Percentiles rank a stretch among this genome's conserved stretches.
Conservation (phyloP, 1,284 basidiomycete species). For the Ustilago xerochloae region DNA sequence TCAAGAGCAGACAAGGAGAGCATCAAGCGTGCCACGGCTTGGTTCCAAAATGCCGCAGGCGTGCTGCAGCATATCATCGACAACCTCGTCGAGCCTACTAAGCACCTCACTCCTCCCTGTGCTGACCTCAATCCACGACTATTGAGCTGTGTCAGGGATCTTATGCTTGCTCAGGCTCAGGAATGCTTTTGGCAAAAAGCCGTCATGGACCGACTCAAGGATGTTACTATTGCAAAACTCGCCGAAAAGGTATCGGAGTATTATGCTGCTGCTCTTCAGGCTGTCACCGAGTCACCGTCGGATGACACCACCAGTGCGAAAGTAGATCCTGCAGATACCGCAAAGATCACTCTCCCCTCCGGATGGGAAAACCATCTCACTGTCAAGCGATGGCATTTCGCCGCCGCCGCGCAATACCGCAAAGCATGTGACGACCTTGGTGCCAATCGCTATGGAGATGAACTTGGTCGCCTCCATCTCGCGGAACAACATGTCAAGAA, state of each 20-base stretch:
- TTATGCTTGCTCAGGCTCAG: slow-evolving; percentile 94
- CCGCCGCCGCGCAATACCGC: slow-evolving; percentile 87
- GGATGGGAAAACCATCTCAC: slow-evolving; percentile 84
- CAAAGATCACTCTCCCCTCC: slow-evolving; percentile 70
- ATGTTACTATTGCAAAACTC: slow-evolving; percentile 85
- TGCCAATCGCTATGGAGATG: slow-evolving; percentile 71
- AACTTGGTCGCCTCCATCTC: slow-evolving; percentile 59
- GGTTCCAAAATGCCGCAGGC: slow-evolving; percentile 62
- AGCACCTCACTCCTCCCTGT: slow-evolving; percentile 24
- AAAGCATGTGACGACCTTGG: slow-evolving; percentile 92
- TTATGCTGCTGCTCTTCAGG: slow-evolving; percentile 49
- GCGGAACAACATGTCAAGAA: slow-evolving; percentile 74
- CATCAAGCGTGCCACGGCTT: slow-evolving; percentile 56
- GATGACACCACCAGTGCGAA: slow-evolving; percentile 11
- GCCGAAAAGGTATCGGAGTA: slow-evolving; percentile 75
- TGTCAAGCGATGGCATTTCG: slow-evolving; percentile 86
- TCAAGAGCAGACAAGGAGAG: slow-evolving; percentile 57
- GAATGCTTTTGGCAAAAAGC: slow-evolving; percentile 97
- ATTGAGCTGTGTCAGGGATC: slow-evolving; percentile 76
- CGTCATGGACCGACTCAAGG: slow-evolving; percentile 81
- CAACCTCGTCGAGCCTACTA: slow-evolving; percentile 33
- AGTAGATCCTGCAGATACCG: slow-evolving; percentile 8
- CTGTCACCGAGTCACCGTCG: slow-evolving; percentile 1
- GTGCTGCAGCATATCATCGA: slow-evolving; percentile 48
- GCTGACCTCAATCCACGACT: slow-evolving; percentile 71